Base-by-base conservation (phyloP, 192 early-diverging fungal species). In the Phycomyces blakesleeanus region DNA sequence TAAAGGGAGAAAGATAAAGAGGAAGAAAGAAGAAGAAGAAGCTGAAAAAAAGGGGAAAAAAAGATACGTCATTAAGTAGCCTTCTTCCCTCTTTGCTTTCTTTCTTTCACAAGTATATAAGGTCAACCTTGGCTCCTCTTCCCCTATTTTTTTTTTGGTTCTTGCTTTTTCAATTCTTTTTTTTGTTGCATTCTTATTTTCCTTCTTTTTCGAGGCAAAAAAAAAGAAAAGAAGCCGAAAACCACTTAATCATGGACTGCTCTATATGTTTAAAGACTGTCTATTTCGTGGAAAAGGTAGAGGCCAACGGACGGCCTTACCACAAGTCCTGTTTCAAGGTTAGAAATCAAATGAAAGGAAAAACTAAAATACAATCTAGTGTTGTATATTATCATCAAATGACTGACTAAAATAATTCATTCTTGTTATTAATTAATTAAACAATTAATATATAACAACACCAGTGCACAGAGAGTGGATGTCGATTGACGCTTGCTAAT, bases 401-500 rank as follows among this genome's bases (percentile, higher is more conserved):
- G 21, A 11, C 16, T 51, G 15, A 15, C 22, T 24, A 14, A 37
- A 38, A 37, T 8, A 56, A 42, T 34, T 12, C 38, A 29, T 12
- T 58, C 55, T 21, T 37, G 20, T 37, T 37, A 39, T 39, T 3
- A 39, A 4, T 5, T 29, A 39, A 57, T 10, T 8, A 22, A 22
- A 24, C n/a, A n/a, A n/a, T n/a, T 49, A n/a, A 2, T 24, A 1
- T 10, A 40, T 42, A 51, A n/a, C 52, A 25, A 6, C 44, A 3
- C 12, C 41, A 65, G 63, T 65, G 63, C 22, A 56, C 25, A 57
- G 55, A 65, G 24, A 51, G 54, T 2, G 63, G 63, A n/a, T 65
- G 63, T 57, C 54, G 63, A 29, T 65, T 65, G 41, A 65, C 63
- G 47, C 38, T 65, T 12, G 63, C 63, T 6, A 65, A 65, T 49